Base-by-base conservation (phyloP, 23 red algal genomes). In the Gracilaria gracilis region DNA sequence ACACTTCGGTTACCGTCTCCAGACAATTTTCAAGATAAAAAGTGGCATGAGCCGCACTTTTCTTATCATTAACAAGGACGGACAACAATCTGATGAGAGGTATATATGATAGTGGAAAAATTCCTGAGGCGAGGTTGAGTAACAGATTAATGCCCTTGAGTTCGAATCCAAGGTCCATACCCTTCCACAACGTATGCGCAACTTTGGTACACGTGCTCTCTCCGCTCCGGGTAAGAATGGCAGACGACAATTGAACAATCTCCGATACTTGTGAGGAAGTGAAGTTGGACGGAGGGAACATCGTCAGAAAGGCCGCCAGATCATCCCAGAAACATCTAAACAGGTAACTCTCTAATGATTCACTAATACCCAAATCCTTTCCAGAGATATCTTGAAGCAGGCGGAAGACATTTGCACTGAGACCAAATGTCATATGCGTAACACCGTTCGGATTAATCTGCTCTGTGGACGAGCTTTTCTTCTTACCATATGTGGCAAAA, bases 251-350 rank as follows among this genome's bases (percentile, higher is more conserved):
- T 44, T 69, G 15, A 23, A 90, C 87, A 19, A 90, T 61, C 23
- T 90, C 58, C 15, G 24, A 23, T 11, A 90, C 74, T 81, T 90
- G 87, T 23, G 25, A 33, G 33, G 71, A 74, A 15, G 57, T 20
- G 48, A 77, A 80, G 34, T 79, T 66, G 27, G 34, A 24, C n/a
- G 87, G 87, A 33, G 73, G 87, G 46, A 90, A 90, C 71, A 61
- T 74, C 0, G 87, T 80, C 47, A 90, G 62, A 67, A 90, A 90
- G 6, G 87, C 87, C 16, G 74, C 57, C 0, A 80, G 31, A 65
- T 90, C 87, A 46, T 76, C 87, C 87, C 87, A 90, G 27, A 65
- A 71, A 48, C 71, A 77, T 50, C 44, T 70, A 47, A 77, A 79
- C 28, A 90, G 24, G 34, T 90, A 71, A 4, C 13, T 53, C 53